Conservation (phyloP, 139 green algal genomes). For the Yamagishiella unicocca region DNA sequence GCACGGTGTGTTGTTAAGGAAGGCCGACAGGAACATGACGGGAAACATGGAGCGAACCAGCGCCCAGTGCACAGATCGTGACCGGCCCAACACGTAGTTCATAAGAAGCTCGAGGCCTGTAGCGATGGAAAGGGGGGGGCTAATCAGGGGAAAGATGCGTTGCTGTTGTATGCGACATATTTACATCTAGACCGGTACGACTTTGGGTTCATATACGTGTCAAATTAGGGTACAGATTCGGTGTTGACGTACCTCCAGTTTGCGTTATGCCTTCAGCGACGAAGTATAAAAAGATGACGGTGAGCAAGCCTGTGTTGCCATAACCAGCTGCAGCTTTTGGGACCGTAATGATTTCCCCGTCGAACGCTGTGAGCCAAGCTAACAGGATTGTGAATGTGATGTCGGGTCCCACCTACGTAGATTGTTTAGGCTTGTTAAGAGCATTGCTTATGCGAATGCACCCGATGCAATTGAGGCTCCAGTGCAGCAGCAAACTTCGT, state of each 20-base stretch:
- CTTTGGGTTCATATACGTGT: no score
- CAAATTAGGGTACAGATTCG: no score
- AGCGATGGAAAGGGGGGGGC: no score
- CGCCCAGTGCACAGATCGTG: conserved; percentile 40
- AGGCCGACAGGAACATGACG: conserved; percentile 72
- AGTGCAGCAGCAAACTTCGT: no score
- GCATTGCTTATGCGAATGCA: no score
- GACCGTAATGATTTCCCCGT: conserved; percentile 13
- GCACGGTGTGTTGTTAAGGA: conserved; percentile 88
- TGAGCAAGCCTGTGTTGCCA: conserved; percentile 23
- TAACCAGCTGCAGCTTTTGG: conserved; percentile 6
- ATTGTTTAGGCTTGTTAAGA: background rate
- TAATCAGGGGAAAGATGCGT: no score
- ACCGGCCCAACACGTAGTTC: conserved; percentile 42
- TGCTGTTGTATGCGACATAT: no score
- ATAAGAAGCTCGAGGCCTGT: conserved; percentile 39
- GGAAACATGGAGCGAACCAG: conserved; percentile 57
- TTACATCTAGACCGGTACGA: no score
- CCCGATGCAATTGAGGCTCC: no score
- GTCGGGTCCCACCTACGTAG: conserved; percentile 3
- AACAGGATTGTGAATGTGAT: conserved; percentile 18
- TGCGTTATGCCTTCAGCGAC: conserved; percentile 43
- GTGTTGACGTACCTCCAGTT: conserved; percentile 16
- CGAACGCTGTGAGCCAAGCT: conserved; percentile 18
- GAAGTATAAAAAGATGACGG: conserved; percentile 33